Evolutionary conservation across 805 yeast species (phyloP).

Genomic region (Myxozyma geophila): DNA sequence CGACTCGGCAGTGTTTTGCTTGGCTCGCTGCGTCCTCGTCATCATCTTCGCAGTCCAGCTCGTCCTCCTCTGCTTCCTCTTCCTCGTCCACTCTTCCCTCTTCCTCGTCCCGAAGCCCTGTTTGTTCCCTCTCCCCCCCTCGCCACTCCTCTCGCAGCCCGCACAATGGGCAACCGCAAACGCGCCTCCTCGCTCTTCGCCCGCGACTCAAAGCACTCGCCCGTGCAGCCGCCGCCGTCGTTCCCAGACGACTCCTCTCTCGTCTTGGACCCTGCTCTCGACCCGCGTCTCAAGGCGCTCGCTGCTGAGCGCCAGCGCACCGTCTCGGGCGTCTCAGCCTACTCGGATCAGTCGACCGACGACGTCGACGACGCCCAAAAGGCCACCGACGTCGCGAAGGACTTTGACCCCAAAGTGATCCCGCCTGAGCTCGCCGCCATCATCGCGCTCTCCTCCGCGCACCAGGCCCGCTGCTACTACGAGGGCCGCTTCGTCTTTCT

Average conservation of each 20-base stretch:
- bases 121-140: no score
- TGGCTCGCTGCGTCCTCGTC: no score
- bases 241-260: background rate
- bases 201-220: constrained; percentile 6
- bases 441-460: constrained; percentile 70
- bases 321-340: constrained; percentile 8
- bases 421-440: constrained; percentile 76
- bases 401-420: constrained; percentile 42
- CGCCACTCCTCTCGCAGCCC: no score
- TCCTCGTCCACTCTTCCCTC: background rate
- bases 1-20: no score
- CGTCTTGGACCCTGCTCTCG: constrained; percentile 1
- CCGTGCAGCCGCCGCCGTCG: constrained; percentile 8
- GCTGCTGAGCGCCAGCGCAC: constrained; percentile 13
- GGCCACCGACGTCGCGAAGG: constrained; percentile 8
- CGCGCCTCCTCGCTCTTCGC: constrained; percentile 14
- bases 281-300: constrained; percentile 17
- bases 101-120: background rate
- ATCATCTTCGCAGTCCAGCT: background rate
- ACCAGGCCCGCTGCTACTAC: constrained; percentile 66
- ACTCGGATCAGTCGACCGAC: constrained; percentile 10
- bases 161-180: constrained; percentile 11
- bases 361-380: constrained; percentile 1
- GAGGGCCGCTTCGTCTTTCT: constrained; percentile 56
- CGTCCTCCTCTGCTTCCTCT: background rate